These are phyloP conservation scores for Lentinula aciculospora DNA, from an alignment of 768 basidiomycete species.

Conservation along the genomic window DNA sequence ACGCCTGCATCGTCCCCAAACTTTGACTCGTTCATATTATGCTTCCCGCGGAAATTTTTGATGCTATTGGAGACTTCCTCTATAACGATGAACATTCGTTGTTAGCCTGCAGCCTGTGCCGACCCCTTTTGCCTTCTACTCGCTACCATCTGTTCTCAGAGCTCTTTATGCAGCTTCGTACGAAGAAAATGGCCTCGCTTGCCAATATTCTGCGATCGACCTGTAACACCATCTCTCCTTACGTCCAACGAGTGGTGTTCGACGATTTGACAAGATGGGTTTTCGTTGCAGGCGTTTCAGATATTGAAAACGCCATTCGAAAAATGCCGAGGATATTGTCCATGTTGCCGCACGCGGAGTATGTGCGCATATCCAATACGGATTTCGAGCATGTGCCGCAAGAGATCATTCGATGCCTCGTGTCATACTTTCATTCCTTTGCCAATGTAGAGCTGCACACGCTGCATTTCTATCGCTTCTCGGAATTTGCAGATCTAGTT, in stretches of 20 bases:
- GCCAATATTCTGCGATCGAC: not conserved
- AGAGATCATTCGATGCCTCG: conserved; percentile 2
- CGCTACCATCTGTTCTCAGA: conserved; percentile 9
- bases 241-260: conserved; percentile 6
- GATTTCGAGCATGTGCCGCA: conserved; percentile 8
- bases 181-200: not conserved
- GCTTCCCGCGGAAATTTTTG: conserved; percentile 8
- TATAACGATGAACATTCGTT: conserved; percentile 1
- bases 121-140: not conserved
- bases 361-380: conserved; percentile 8
- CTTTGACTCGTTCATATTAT: not conserved
- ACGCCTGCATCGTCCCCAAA: not conserved
- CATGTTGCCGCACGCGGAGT: not conserved
- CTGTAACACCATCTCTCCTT: conserved; percentile 8
- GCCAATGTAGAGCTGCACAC: not conserved
- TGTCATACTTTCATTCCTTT: not conserved
- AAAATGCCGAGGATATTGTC: conserved; percentile 3
- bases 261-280: not conserved
- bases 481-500: conserved; percentile 4
- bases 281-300: not conserved
- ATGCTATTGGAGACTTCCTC: conserved; percentile 6
- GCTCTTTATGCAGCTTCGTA: not conserved
- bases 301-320: not conserved
- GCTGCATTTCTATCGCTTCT: conserved; percentile 5
- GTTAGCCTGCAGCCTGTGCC: conserved; percentile 5